A percentile compares a stretch with the other conserved stretches of the same genome.
phyloP scores from a whole-genome alignment of 257 asterid species.

The Osmanthus fragrans region DNA sequence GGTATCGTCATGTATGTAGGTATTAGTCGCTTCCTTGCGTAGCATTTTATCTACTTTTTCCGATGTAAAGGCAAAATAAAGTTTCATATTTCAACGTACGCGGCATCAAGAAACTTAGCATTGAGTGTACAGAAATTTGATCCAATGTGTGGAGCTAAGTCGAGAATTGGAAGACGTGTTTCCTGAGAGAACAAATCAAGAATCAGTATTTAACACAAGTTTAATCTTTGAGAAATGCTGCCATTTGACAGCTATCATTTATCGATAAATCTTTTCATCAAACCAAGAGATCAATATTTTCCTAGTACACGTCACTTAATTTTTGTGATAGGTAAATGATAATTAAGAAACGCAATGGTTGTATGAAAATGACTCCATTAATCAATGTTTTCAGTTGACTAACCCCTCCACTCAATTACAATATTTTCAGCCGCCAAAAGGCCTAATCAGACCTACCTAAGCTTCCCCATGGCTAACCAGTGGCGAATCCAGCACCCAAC shows the following conservation, averaged over 20 bases:
- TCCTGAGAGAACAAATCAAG: neutral
- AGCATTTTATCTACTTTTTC: too few species aligned
- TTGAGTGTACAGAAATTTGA: neutral
- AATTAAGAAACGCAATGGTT: constrained; percentile 25
- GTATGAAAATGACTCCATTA: constrained; percentile 25
- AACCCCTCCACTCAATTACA: constrained; percentile 15
- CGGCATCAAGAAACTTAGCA: neutral
- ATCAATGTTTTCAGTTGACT: constrained; percentile 19
- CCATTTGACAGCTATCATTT: constrained; percentile 18
- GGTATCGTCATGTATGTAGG: too few species aligned
- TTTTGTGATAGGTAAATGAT: constrained; percentile 4
- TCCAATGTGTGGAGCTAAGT: neutral
- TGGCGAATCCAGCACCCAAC: too few species aligned
- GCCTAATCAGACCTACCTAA: constrained; percentile 20
- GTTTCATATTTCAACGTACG: too few species aligned
- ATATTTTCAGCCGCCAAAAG: constrained; percentile 19
- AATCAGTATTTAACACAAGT: neutral
- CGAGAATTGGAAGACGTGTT: neutral
- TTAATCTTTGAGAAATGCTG: neutral
- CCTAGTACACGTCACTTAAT: constrained; percentile 15
- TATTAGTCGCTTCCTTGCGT: too few species aligned
- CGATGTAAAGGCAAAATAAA: too few species aligned
- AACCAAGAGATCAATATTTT: neutral
- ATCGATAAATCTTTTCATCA: neutral
- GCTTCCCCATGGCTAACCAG: constrained; percentile 19